Base-by-base conservation (phyloP, 2,329 filamentous ascomycete genomes). In the Fusarium nelsonii region DNA sequence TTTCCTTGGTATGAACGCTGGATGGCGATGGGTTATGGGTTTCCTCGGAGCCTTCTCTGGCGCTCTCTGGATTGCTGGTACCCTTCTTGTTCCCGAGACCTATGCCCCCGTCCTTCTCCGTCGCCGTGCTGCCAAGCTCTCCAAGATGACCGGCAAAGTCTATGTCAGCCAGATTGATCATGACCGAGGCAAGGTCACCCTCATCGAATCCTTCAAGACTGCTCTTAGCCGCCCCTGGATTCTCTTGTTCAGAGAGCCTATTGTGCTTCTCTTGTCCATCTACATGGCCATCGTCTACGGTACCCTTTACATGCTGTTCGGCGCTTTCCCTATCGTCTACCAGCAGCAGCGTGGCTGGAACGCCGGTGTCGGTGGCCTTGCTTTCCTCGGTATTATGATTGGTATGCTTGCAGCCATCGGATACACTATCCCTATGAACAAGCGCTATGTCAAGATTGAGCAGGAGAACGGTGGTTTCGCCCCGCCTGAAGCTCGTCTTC, bases 21-120 rank as follows among this genome's bases (percentile, higher is more conserved):
- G 90, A n/a, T 94, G 92, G 92, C 82, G 92, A 69, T 94, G 91
- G 91, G 82, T 94, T 0, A 94, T 94, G 81, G 93, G 91, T 88
- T 86, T 96, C 69, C 91, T 94, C 72, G 81, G 94, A 6, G 94
- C 96, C 71, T 77, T 94, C 9, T 83, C 36, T 4, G 88, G 84
- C 15, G 76, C 89, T 52, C 86, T 90, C 66, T 94, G 90, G 87
- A 68, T 90, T 23, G 70, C 93, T 45, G 92, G 94, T 75, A 89
- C 89, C 16, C 92, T 95, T 77, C 93, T 92, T 10, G 90, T 96
- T 0, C 92, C 92, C 0, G 93, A 97, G 78, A 97, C 93, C 0
- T 96, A 95, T 75, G 90, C 92, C 0, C 92, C 93, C 0, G 90
- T 88, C 1, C 88, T 97, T 51, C 85, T 97, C 37, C 32, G 67